Conservation (phyloP, 805 yeast genomes). For the Candida nitratophila region DNA sequence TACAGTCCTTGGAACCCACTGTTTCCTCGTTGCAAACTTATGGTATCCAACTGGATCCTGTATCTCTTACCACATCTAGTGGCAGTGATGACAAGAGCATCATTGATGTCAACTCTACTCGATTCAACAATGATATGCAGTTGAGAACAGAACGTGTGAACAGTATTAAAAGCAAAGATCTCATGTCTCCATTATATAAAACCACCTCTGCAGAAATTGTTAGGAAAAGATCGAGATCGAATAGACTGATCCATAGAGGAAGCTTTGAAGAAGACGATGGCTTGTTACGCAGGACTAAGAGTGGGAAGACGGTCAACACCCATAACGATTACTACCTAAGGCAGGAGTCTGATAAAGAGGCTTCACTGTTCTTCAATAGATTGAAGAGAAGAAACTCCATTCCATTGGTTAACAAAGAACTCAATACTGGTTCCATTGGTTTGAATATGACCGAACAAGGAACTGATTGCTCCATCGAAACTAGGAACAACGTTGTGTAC, state of each 20-base stretch:
- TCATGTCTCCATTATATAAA: background rate
- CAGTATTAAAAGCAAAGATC: too few relatives aligned
- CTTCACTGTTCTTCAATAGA: constrained; percentile 10
- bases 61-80: background rate
- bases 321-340: background rate
- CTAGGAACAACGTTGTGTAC: background rate
- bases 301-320: background rate
- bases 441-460: background rate
- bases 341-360: background rate
- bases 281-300: background rate
- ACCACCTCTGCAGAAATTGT: background rate
- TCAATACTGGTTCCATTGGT: constrained; percentile 21
- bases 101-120: background rate
- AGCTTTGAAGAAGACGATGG: constrained; percentile 2
- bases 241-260: constrained; percentile 4
- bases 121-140: background rate
- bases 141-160: too few relatives aligned
- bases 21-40: constrained; percentile 1
- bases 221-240: constrained; percentile 1
- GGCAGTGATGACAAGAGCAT: background rate
- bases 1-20: constrained; percentile 1
- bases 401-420: constrained; percentile 28
- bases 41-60: constrained; percentile 2
- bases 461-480: background rate
- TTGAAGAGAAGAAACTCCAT: constrained; percentile 32